Conservation (phyloP, 495 filamentous ascomycete genomes). For the Talaromyces stipitatus region DNA sequence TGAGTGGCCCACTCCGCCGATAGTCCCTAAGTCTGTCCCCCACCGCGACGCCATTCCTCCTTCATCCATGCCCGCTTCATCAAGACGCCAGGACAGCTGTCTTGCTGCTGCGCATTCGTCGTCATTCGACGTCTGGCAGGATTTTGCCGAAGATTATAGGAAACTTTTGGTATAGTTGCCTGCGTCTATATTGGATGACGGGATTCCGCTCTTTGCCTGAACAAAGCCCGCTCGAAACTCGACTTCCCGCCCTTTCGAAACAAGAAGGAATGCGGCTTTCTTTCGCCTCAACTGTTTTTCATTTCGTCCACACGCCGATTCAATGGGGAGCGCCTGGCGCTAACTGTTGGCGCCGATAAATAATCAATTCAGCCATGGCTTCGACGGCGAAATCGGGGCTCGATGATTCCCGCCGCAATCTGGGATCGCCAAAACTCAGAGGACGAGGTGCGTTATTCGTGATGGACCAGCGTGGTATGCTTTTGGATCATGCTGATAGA, state of each 20-base stretch:
- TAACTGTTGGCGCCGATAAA: slow-evolving; percentile 23
- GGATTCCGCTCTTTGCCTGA: background rate
- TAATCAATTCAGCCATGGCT: slow-evolving; percentile 32
- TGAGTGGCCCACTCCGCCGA: slow-evolving; percentile 2
- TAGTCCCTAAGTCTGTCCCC: slow-evolving; percentile 3
- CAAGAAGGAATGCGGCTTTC: slow-evolving; percentile 38
- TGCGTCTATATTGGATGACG: background rate
- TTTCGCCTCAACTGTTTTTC: slow-evolving; percentile 23
- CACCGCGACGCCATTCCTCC: slow-evolving; percentile 5
- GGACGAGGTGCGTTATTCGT: slow-evolving; percentile 39
- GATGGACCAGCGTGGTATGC: background rate
- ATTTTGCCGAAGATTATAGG: background rate
- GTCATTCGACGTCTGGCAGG: slow-evolving; percentile 5
- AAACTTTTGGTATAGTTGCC: background rate
- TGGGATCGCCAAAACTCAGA: slow-evolving; percentile 55
- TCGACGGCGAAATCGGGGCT: slow-evolving; percentile 34
- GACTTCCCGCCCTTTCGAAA: background rate
- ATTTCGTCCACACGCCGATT: slow-evolving; percentile 23
- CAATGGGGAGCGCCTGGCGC: slow-evolving; percentile 36
- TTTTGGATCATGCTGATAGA: background rate
- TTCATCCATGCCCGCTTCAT: slow-evolving; percentile 5
- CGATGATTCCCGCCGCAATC: slow-evolving; percentile 39
- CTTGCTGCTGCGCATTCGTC: slow-evolving; percentile 5
- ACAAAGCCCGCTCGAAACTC: background rate
- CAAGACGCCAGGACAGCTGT: slow-evolving; percentile 2